Evolutionary conservation across 2,329 filamentous ascomycete genomes (phyloP), one percentile per base, ranked within the genome.

Genomic region (Pseudocercospora cruenta): DNA sequence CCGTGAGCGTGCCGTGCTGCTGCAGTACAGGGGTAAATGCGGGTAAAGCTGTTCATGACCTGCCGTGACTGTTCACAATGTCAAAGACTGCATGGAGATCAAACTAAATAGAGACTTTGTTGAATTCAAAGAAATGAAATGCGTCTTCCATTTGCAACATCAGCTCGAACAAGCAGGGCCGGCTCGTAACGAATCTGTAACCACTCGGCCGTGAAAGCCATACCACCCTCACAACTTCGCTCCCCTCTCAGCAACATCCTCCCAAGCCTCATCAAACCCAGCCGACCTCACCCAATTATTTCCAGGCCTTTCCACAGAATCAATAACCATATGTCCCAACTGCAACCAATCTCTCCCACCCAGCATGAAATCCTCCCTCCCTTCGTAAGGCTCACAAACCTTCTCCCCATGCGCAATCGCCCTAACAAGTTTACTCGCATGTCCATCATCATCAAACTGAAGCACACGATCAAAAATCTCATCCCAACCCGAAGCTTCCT

Each of bases 401-500:
- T 82, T 75, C 75, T 90, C 83, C 0, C 87, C 92, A 72, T 93
- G 79, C 3, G 86, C 85, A 19, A 95, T 77, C 1, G 92, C 89
- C 33, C 93, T 83, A 7, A 90, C 83, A 4, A 96, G 80, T 78
- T 97, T 97, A 62, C 89, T 83, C 9, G 88, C 84, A 79, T 98
- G 94, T 0, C 94, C 93, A 77, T 97, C 93, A 70, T 97, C 94
- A 0, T 84, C 74, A 22, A 82, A 75, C 39, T 72, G 70, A 62
- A 83, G 83, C 58, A 79, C 85, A 60, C 76, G 81, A 67, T 78
- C 74, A 67, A 84, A 81, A 53, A 85, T 74, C 21, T 73, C 78
- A 49, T 78, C 78, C 85, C 82, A 84, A 49, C 73, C 72, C 1
- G 73, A 71, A 3, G 73, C 71, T 57, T 81, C 79, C 63, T 81